Evolutionary conservation across 1,139 yeast genomes (phyloP), one percentile per base, ranked within the genome.

Genomic region (Geotrichum histeridarum): DNA sequence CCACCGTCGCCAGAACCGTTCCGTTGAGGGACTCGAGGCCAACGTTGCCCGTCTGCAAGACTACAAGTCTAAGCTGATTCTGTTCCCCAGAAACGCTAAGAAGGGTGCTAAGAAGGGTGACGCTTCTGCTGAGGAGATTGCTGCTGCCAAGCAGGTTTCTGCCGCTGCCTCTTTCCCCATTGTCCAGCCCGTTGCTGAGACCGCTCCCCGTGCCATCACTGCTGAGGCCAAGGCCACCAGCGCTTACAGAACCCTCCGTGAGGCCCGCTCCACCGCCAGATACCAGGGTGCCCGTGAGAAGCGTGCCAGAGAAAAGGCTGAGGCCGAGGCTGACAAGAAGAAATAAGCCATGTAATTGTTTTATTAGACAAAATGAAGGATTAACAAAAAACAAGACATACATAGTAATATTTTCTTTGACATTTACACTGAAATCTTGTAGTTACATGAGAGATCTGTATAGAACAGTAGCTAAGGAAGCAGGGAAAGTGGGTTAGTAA

Each of bases 1-100:
- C 83, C 96, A 88, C 94, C 93, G 99, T 83, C 93, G 99, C 82
- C 95, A 86, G 77, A 94, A 93, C 96, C 90, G 88, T 82, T 85
- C 93, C 70, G 88, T 87, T 72, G 99, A 91, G 81, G 91, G 88
- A 70, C 88, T 90, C 70, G 95, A 91, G 74, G 80, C 83, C 72
- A 93, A 93, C 80, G 98, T 93, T 72, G 87, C 83, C 76, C 90
- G 99, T 84, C 86, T 93, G 77, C 81, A 88, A 81, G 96, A 89
- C 78, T 94, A 89, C 94, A 82, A 84, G 80, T 80, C 95, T 71
- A 91, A 91, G 81, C 83, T 94, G 78, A 93, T 94, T 71, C 83
- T 91, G 73, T 90, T 91, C 80, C 97, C 95, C 82, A 84, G 88
- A 79, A 87, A 87, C 81, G 76, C 79, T 64, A 83, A 80, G 69